Base-by-base conservation (phyloP, 345 rosid genomes). In the Populus davidiana region DNA sequence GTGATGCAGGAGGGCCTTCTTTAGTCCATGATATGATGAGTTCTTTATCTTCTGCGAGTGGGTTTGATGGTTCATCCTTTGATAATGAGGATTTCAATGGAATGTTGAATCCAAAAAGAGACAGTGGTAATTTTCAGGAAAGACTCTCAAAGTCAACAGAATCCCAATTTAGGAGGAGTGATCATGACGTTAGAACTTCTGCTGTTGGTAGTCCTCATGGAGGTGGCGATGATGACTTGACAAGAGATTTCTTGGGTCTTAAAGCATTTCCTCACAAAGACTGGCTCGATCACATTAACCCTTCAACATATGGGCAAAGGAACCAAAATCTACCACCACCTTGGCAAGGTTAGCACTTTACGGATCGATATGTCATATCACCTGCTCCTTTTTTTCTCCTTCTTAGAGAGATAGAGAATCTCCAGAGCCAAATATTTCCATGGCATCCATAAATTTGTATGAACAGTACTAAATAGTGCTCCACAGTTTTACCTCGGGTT, bases 241-340 rank as follows among this genome's bases (percentile, higher is more conserved):
- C 92, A 8, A 83, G 90, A 80, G 92, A 89, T 81, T 89, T 89
- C 89, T 83, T 89, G 88, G 89, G 92, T 65, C 85, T 89, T 9
- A 80, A 80, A 66, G 83, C 82, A 33, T 81, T 84, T 77, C 78
- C 92, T 21, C 83, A 72, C 13, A 80, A 73, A 54, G 83, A 82
- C 27, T 82, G 78, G 17, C 65, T 84, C 70, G 79, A 77, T 76
- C 81, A 39, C 59, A 52, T 85, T 38, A 63, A 70, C 31, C 63
- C 82, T 62, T 78, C 83, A 63, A 62, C 44, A 20, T 70, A 78
- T 77, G 86, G 81, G 36, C 83, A 66, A 67, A 80, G 74, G 36
- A 82, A 76, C 16, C 83, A 75, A 63, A 70, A 79, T 67, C 85
- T 79, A 67, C 52, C 79, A 64, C 77, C 83, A 38, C 76, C 82